Percentiles rank a stretch among this genome's conserved stretches.
Evolutionary conservation across 2,329 filamentous ascomycete genomes (phyloP).

Genomic region (Aspergillus costaricaensis): DNA sequence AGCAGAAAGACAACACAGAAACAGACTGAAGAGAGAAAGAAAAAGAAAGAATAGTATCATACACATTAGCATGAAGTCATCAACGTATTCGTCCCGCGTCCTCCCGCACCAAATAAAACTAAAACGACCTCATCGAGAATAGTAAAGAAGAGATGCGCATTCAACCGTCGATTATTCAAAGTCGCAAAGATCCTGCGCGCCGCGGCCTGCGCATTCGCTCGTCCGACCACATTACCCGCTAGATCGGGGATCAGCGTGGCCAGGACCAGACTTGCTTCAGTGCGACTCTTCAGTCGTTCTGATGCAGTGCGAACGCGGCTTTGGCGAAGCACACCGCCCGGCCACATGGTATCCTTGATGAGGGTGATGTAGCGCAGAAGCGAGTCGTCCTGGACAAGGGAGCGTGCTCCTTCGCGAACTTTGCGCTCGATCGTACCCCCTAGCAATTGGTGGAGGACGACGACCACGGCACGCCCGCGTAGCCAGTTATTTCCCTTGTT

Average conservation of each 20-base stretch:
- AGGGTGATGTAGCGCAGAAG: constrained; percentile 74
- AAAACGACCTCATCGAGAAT: constrained; percentile 70
- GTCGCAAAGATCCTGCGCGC: constrained; percentile 86
- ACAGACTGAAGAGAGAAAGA: not conserved
- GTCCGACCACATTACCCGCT: constrained; percentile 88
- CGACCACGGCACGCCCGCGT: constrained; percentile 89
- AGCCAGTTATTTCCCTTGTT: constrained; percentile 97
- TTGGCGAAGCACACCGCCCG: constrained; percentile 53
- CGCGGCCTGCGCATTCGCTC: constrained; percentile 86
- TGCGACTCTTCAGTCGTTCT: constrained; percentile 78
- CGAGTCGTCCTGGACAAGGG: constrained; percentile 74
- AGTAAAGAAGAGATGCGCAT: constrained; percentile 72
- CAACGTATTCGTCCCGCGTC: constrained; percentile 15
- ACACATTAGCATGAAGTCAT: constrained; percentile 6
- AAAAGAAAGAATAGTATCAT: not conserved
- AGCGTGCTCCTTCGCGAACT: constrained; percentile 78
- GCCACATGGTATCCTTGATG: constrained; percentile 80
- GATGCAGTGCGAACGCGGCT: constrained; percentile 61
- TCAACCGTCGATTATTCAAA: constrained; percentile 85
- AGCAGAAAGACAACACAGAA: not conserved
- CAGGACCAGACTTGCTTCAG: constrained; percentile 85
- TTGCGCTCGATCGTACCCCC: constrained; percentile 96
- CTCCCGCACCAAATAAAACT: constrained; percentile 58
- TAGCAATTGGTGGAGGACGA: constrained; percentile 91
- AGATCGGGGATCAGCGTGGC: constrained; percentile 88